phyloP scores from a whole-genome alignment of 306 rosid species.

The Medicago arabica region DNA sequence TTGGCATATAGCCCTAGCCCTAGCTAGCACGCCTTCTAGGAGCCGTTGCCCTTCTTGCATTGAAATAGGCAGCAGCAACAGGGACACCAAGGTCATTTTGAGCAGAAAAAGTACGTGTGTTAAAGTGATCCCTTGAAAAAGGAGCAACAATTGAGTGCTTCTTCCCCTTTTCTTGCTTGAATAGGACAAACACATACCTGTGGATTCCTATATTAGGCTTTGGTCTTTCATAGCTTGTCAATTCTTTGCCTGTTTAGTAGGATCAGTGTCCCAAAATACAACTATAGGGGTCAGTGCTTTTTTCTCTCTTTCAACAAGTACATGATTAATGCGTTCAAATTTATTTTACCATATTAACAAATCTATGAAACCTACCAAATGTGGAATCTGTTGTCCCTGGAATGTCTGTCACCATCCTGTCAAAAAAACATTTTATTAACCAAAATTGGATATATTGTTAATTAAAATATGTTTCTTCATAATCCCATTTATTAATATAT shows the following conservation, averaged over 20 bases:
- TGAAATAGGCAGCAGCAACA: conserved; percentile 92
- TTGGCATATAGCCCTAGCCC: no score
- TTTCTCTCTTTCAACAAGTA: neutral
- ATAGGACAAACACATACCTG: conserved; percentile 86
- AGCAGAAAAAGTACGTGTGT: conserved; percentile 62
- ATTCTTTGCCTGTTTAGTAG: conserved; percentile 64
- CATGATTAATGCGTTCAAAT: neutral
- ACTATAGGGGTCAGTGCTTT: neutral
- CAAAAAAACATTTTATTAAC: conserved; percentile 18
- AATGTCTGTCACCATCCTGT: conserved; percentile 93
- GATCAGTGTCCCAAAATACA: neutral
- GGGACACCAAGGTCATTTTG: conserved; percentile 74
- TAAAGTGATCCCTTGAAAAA: conserved; percentile 72
- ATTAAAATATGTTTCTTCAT: neutral
- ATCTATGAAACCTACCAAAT: conserved; percentile 71
- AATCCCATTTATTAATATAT: neutral
- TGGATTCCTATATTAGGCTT: conserved; percentile 88
- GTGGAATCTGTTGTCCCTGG: conserved; percentile 97
- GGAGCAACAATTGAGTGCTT: conserved; percentile 59
- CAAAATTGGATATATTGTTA: neutral
- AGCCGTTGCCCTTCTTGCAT: conserved; percentile 79
- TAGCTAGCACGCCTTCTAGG: conserved; percentile 60
- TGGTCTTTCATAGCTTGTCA: conserved; percentile 77
- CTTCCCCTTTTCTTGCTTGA: conserved; percentile 56
- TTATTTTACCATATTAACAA: neutral